phyloP scores from a whole-genome alignment of 768 basidiomycete species.

The Tremella mesenterica region DNA sequence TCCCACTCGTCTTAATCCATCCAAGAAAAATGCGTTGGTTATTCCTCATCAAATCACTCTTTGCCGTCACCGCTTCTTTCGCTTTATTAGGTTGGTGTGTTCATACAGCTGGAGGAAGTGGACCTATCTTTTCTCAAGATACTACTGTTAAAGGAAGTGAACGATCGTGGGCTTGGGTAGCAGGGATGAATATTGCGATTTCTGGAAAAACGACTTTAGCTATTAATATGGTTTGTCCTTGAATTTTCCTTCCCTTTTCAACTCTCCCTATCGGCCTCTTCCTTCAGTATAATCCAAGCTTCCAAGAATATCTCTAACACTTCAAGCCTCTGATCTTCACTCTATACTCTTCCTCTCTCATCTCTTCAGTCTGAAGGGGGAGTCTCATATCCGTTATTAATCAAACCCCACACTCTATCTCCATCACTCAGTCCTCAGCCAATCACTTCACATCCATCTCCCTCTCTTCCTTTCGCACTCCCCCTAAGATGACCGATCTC shows the following conservation, averaged over 20 bases:
- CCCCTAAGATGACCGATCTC: too few species aligned
- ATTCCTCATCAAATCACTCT: conserved; percentile 59
- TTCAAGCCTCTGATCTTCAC: neutral
- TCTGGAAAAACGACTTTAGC: conserved; percentile 56
- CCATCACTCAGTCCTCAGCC: too few species aligned
- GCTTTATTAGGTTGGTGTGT: conserved; percentile 73
- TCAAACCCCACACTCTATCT: too few species aligned
- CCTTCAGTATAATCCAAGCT: too few species aligned
- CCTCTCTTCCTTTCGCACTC: too few species aligned
- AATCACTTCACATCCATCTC: too few species aligned
- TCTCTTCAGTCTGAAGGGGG: neutral
- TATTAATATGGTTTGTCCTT: conserved; percentile 51
- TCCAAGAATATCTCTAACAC: too few species aligned
- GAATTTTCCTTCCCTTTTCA: conserved; percentile 1
- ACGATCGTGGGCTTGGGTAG: conserved; percentile 70
- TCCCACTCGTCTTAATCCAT: conserved; percentile 46
- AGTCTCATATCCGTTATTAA: too few species aligned
- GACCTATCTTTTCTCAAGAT: conserved; percentile 54
- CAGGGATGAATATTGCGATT: conserved; percentile 64
- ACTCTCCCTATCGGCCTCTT: too few species aligned
- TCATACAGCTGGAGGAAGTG: conserved; percentile 51
- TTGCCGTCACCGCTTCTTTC: conserved; percentile 60
- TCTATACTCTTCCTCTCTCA: neutral
- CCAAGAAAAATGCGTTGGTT: conserved; percentile 69
- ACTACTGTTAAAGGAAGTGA: conserved; percentile 52